These are phyloP conservation scores for Ramularia collo-cygni DNA, from an alignment of 2,329 filamentous ascomycete genomes.

Conservation along the genomic window DNA sequence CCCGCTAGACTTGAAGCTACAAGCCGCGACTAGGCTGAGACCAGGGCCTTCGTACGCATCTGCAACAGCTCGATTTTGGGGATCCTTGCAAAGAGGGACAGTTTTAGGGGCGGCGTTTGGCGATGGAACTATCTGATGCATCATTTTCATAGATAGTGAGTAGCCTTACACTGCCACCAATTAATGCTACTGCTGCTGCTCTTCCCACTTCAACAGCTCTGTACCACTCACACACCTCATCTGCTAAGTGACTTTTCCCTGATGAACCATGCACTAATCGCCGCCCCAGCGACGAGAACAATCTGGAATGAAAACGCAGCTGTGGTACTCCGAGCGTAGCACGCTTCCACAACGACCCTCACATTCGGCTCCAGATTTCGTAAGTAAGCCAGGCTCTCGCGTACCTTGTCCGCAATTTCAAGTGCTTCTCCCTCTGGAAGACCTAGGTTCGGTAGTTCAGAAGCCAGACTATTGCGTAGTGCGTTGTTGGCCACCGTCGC, in stretches of 20 bases:
- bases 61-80: too few species aligned
- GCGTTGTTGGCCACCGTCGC: conserved; percentile 66
- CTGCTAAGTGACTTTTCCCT: conserved; percentile 33
- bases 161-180: too few species aligned
- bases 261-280: conserved; percentile 40
- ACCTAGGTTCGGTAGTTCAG: conserved; percentile 37
- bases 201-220: too few species aligned
- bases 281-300: conserved; percentile 45
- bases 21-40: too few species aligned
- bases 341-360: conserved; percentile 54
- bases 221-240: conserved; percentile 5
- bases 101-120: too few species aligned
- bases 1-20: too few species aligned
- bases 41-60: too few species aligned
- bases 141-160: too few species aligned
- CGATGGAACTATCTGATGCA: too few species aligned
- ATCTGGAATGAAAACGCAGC: conserved; percentile 47
- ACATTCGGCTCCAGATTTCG: conserved; percentile 55
- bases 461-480: conserved; percentile 51
- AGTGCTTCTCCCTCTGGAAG: conserved; percentile 53
- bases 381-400: conserved; percentile 65
- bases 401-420: conserved; percentile 61
- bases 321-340: conserved; percentile 56
- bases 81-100: too few species aligned
- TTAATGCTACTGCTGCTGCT: too few species aligned